Base-by-base conservation (phyloP, 495 filamentous ascomycete genomes). In the Aspergillus hancockii region DNA sequence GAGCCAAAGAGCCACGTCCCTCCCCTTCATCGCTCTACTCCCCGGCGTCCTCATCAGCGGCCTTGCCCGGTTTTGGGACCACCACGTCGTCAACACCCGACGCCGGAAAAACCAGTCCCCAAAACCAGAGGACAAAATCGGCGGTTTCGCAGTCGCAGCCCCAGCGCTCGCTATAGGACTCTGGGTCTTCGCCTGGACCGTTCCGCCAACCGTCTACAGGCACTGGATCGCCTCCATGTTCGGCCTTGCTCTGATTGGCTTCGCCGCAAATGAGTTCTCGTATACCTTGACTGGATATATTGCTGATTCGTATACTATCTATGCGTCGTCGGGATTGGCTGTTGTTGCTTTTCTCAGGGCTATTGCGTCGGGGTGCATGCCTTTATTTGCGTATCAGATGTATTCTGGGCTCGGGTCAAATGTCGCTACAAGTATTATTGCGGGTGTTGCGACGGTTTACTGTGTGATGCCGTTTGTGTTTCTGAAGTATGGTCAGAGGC, bases 151-250 rank as follows among this genome's bases (percentile, higher is more conserved):
- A 0, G 57, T 80, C 34, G 78, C 71, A 0, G 77, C 77, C 0
- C 78, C 79, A 4, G 57, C 67, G 4, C 60, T 77, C 13, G 72
- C 72, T 0, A 52, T 62, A 4, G 67, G 66, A 1, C 66, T 76
- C 0, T 82, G 77, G 78, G 71, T 67, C 68, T 79, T 81, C 50
- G 73, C 68, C 12, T 76, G 71, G 71, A 81, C 78, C 2, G 66
- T 79, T 6, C 80, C 80, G 0, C 77, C 79, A 0, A 30, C 46
- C 7, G 52, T 65, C 0, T 21, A 60, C 4, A 38, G 60, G 4
- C 62, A 61, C 53, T 82, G 79, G 79, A 61, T 73, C 22, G 70
- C 69, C 0, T 69, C 75, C 1, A 70, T 71, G 7, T 32, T 71
- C 1, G 60, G 70, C 0, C 62, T 81, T 0, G 60, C 75, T 0